Evolutionary conservation across 805 yeast genomes (phyloP).

Genomic region (Candida ponderosae): DNA sequence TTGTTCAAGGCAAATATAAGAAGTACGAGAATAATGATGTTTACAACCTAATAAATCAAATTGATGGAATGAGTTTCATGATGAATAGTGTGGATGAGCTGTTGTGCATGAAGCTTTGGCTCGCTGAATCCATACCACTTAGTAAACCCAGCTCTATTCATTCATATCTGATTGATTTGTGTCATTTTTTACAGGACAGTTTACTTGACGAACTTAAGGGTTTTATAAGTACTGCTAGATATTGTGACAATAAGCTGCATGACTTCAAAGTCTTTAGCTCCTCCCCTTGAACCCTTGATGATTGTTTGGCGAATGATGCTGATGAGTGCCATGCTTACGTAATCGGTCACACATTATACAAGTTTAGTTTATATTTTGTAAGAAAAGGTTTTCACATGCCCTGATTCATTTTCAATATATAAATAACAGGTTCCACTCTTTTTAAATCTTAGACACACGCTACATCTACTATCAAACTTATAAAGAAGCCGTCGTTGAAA

Average conservation of each 20-base stretch:
- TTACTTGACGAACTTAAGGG: neutral
- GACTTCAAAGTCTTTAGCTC: no score
- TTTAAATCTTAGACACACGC: no score
- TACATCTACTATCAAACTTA: no score
- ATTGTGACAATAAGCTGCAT: neutral
- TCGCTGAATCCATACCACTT: neutral
- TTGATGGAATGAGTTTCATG: constrained; percentile 3
- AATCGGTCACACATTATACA: no score
- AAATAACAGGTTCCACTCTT: no score
- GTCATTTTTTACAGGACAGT: neutral
- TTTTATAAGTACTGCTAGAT: neutral
- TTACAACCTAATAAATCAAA: neutral
- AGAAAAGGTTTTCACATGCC: no score
- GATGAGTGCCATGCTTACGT: no score
- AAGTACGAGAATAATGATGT: neutral
- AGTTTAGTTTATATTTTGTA: no score
- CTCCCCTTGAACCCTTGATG: no score
- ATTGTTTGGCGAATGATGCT: no score
- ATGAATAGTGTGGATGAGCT: neutral
- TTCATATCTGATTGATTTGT: neutral
- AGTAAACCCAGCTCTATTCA: neutral
- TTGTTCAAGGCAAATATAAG: constrained; percentile 1
- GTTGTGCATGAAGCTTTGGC: neutral
- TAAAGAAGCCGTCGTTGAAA: no score
- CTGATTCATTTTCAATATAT: no score